Conservation (phyloP, 345 rosid genomes). For the rapeseed (Brassica napus) region DNA sequence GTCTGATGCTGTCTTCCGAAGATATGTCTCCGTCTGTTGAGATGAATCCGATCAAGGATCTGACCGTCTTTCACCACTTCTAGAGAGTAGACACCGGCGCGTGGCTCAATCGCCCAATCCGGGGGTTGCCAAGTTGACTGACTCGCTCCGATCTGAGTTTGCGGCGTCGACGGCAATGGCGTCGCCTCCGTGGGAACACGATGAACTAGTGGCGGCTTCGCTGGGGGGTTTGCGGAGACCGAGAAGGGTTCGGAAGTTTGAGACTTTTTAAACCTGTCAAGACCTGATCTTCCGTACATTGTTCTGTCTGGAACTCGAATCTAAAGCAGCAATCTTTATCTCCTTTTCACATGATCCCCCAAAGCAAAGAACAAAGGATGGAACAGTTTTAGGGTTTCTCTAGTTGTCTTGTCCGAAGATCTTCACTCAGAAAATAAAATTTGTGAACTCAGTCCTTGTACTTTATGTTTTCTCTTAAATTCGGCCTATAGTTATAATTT, state of each 20-base stretch:
- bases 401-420: background rate
- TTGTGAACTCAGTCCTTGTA: constrained; percentile 10
- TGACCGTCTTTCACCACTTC: constrained; percentile 89
- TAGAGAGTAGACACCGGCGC: constrained; percentile 77
- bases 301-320: constrained; percentile 20
- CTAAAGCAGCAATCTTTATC: background rate
- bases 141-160: constrained; percentile 64
- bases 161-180: constrained; percentile 45
- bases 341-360: constrained; percentile 6
- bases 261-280: constrained; percentile 88
- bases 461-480: background rate
- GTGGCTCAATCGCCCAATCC: constrained; percentile 95
- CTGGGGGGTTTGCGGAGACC: constrained; percentile 53
- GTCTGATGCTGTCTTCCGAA: constrained; percentile 85
- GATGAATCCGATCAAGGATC: constrained; percentile 70
- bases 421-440: background rate
- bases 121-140: constrained; percentile 94
- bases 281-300: constrained; percentile 92
- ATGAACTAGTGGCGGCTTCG: constrained; percentile 37
- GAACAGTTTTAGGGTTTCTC: constrained; percentile 31
- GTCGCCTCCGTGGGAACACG: constrained; percentile 44
- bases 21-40: constrained; percentile 72
- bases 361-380: background rate
- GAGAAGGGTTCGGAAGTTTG: constrained; percentile 88
- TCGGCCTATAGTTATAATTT: background rate